A percentile compares a stretch with the other conserved stretches of the same genome.
Conservation (phyloP, 495 filamentous ascomycete genomes). For the Trichoderma reesei region DNA sequence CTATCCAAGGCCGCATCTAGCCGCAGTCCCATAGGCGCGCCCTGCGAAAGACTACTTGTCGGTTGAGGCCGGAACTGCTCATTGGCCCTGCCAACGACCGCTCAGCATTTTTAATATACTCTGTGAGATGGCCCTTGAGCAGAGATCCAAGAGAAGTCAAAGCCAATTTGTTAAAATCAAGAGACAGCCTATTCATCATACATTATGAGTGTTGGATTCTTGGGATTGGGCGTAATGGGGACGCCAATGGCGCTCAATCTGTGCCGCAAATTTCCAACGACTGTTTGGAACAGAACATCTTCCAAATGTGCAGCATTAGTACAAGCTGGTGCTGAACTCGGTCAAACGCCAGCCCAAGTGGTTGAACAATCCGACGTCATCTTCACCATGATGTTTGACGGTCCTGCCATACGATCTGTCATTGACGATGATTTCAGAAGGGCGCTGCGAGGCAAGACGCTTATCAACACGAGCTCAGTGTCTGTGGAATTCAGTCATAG, state of each 20-base stretch:
- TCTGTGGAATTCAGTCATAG: slow-evolving; percentile 12
- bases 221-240: slow-evolving; percentile 14
- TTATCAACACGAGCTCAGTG: slow-evolving; percentile 15
- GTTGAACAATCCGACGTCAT: slow-evolving; percentile 13
- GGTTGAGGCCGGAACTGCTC: not conserved
- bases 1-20: not conserved
- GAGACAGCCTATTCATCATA: not conserved
- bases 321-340: slow-evolving; percentile 4
- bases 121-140: not conserved
- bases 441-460: slow-evolving; percentile 11
- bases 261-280: slow-evolving; percentile 8
- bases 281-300: slow-evolving; percentile 13
- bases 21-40: not conserved
- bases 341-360: slow-evolving; percentile 10
- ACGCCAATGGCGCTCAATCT: slow-evolving; percentile 13
- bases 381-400: slow-evolving; percentile 15
- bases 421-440: slow-evolving; percentile 10
- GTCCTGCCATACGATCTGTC: slow-evolving; percentile 9
- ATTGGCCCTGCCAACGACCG: not conserved
- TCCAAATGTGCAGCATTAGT: slow-evolving; percentile 11
- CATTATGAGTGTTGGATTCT: slow-evolving; percentile 11
- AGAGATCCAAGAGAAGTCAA: no score
- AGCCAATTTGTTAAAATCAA: not conserved
- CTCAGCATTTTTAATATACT: not conserved
- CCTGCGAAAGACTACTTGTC: not conserved